These are phyloP conservation scores for Dothideomycetes sp. DNA, from an alignment of 2,329 filamentous ascomycete genomes.

Conservation along the genomic window DNA sequence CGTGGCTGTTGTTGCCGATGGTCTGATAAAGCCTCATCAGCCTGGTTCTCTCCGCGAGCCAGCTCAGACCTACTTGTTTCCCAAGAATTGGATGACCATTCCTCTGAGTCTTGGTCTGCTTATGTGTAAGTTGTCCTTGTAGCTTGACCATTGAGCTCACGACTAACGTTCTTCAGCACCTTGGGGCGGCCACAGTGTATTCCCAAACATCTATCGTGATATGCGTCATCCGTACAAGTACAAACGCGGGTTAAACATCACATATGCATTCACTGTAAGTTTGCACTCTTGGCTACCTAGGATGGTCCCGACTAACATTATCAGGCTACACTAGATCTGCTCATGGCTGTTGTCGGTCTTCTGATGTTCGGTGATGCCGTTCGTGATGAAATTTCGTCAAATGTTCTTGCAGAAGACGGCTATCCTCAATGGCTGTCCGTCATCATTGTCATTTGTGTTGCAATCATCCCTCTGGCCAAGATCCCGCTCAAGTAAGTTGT, in stretches of 20 bases:
- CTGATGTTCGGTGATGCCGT: constrained; percentile 94
- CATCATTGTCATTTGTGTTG: constrained; percentile 75
- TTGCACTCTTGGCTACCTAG: constrained; percentile 37
- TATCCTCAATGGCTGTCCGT: constrained; percentile 69
- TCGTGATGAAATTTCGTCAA: constrained; percentile 80
- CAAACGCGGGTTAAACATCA: constrained; percentile 61
- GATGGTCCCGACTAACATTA: constrained; percentile 41
- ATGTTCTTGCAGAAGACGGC: constrained; percentile 64
- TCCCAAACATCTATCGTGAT: constrained; percentile 75
- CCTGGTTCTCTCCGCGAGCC: constrained; percentile 80
- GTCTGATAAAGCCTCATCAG: constrained; percentile 66
- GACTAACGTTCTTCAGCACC: too few species aligned
- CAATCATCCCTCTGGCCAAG: constrained; percentile 90
- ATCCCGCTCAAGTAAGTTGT: constrained; percentile 64
- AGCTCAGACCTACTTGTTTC: constrained; percentile 70
- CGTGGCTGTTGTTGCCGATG: constrained; percentile 73
- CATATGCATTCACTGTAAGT: constrained; percentile 81
- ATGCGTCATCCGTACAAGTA: constrained; percentile 81
- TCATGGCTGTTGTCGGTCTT: constrained; percentile 73
- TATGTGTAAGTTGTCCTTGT: too few species aligned
- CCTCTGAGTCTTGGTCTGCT: constrained; percentile 83
- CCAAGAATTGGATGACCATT: constrained; percentile 75
- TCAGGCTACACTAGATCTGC: constrained; percentile 68
- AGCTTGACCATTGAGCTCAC: too few species aligned
- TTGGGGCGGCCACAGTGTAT: constrained; percentile 64